Evolutionary conservation across 164 flowering plant genomes (phyloP), one percentile per base, ranked within the genome.

Genomic region (Umbellularia californica): DNA sequence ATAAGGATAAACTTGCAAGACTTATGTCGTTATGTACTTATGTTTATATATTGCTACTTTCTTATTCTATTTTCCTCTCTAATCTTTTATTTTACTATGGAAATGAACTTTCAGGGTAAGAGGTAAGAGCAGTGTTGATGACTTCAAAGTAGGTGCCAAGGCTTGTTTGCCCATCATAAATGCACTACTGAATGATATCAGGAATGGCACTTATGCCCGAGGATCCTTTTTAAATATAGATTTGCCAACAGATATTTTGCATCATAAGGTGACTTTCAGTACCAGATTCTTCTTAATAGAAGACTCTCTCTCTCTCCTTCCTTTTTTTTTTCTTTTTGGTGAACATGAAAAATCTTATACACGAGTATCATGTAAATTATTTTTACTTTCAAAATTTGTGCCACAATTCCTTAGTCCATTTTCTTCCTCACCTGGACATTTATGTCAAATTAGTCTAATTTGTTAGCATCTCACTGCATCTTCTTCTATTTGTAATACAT

Each of bases 91-190:
- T 35, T 30, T 17, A 27, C 17, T 67, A 14, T 67, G 76, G 13
- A 65, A 47, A n/a, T 73, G 63, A 50, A 71, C 7, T 65, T 73
- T 28, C 25, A 73, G 99, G 99, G 84, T 88, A 74, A 83, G 81
- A 70, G 92, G 92, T 72, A 85, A 81, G 79, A 93, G 97, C 82
- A 85, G 74, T 70, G 69, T 78, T 76, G 20, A 84, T 28, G 97
- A 95, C 79, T 95, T 73, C 79, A 78, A 80, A 70, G 80, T 89
- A 65, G 90, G 90, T 60, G 97, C 98, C 35, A 92, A 93, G 84
- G 97, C 96, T 76, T 90, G 92, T 77, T 78, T 95, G 74, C 95
- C 99, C 23, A 81, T 95, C 70, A 84, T 92, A 66, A 76, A 77
- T 76, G 86, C 89, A 70, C 55, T 91, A 74, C 20, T 90, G 69